phyloP scores from a whole-genome alignment of 164 flowering plant genomes.

The Amborella trichopoda region DNA sequence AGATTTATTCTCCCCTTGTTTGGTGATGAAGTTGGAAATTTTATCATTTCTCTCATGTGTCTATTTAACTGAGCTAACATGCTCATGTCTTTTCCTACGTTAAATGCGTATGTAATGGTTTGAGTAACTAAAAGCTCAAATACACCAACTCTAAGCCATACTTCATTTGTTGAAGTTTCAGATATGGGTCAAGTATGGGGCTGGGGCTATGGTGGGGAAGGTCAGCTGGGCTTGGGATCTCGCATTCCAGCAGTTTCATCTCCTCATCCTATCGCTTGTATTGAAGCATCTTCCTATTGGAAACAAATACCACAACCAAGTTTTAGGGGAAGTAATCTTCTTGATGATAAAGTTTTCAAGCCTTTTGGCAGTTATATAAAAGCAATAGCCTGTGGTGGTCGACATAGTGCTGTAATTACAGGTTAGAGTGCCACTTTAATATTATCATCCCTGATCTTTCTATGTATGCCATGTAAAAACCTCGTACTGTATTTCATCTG shows the following conservation, averaged over 20 bases:
- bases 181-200: constrained; percentile 99
- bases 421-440: no score
- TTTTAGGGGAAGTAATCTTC: constrained; percentile 34
- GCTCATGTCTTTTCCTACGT: no score
- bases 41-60: no score
- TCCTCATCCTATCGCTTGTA: constrained; percentile 90
- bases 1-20: no score
- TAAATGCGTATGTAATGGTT: no score
- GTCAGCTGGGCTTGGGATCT: constrained; percentile 95
- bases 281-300: constrained; percentile 36
- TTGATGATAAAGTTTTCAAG: constrained; percentile 41
- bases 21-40: no score
- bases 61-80: no score
- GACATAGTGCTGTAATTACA: constrained; percentile 90
- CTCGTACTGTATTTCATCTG: no score
- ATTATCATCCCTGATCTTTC: no score
- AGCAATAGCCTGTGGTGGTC: constrained; percentile 93
- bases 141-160: constrained; percentile 15
- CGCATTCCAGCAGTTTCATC: constrained; percentile 89
- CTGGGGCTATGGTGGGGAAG: constrained; percentile 99
- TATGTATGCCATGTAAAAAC: no score
- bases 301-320: constrained; percentile 41
- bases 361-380: constrained; percentile 77
- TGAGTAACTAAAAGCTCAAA: no score
- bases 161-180: constrained; percentile 37